Base-by-base conservation (phyloP, 1,139 yeast species). In the Zhuliangozyma parablackwelliae region DNA sequence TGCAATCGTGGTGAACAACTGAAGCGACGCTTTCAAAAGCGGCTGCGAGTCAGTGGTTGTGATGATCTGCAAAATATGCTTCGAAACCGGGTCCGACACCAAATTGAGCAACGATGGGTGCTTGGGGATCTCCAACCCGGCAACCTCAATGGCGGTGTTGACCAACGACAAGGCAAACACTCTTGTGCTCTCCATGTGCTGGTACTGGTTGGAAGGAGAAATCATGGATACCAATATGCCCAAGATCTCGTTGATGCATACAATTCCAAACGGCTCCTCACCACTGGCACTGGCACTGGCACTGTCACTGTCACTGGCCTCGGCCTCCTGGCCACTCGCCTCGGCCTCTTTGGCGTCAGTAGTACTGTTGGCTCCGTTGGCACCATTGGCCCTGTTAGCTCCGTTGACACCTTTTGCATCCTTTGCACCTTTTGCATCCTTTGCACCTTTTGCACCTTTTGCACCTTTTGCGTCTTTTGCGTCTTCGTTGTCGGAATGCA, bases 111-210 rank as follows among this genome's bases (percentile, higher is more conserved):
- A 63, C 2, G 84, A 72, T 2, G 83, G 80, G 51, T 86, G 92
- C 10, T 67, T 58, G 1, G 84, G 77, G 37, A 92, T 71, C 29
- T 74, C 75, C 31, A 65, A 60, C 3, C 97, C 97, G 6, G 92
- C 71, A 8, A 88, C 82, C 56, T 92, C 97, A 39, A 92, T 72
- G 1, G 95, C 87, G 1, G 83, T 81, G 37, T 80, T 82, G 29
- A 94, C 70, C 32, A 92, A 72, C 32, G 81, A 75, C 27, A 94
- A 64, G 0, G 96, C 94, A 64, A 92, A 80, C 10, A 86, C 82
- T 39, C 96, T 74, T 1, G 97, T 83, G 27, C 88, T 75, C 54
- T 90, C 96, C 49, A 94, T 86, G 51, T 88, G 94, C 52, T 85
- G 92, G 49, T 78, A 78, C 52, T 83, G 87, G 48, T 87, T 85